These are phyloP conservation scores for Acanthamoeba lenticulata DNA, from an alignment of 208 protist genomes.

Conservation along the genomic window DNA sequence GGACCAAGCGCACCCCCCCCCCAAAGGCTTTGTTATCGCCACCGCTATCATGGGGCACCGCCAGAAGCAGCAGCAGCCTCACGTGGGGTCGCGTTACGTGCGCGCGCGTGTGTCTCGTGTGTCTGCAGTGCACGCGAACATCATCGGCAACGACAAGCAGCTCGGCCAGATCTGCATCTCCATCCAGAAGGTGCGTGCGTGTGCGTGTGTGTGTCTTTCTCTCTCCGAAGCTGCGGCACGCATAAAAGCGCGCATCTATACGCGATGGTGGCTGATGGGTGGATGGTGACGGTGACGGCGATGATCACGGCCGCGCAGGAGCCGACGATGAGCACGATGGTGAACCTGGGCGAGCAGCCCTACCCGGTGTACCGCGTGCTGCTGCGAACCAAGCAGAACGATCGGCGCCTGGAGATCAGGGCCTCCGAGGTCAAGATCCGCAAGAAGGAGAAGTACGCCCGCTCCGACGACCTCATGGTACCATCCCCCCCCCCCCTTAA, in stretches of 20 bases:
- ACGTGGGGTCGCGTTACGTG: background rate
- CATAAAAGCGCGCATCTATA: too few relatives aligned
- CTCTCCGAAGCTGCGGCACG: too few relatives aligned
- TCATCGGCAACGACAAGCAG: constrained; percentile 56
- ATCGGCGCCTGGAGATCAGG: constrained; percentile 27
- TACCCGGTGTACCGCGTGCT: constrained; percentile 42
- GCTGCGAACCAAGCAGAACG: constrained; percentile 31
- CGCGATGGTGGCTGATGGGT: too few relatives aligned
- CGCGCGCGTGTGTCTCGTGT: background rate
- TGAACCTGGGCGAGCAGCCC: constrained; percentile 20
- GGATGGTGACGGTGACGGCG: background rate
- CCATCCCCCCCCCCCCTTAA: background rate
- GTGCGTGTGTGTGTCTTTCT: background rate
- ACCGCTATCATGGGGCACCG: too few relatives aligned
- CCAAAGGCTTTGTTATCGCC: too few relatives aligned
- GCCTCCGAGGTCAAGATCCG: background rate
- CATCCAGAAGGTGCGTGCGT: background rate
- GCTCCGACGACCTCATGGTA: constrained; percentile 31
- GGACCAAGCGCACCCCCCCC: too few relatives aligned
- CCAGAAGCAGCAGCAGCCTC: background rate
- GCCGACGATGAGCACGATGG: constrained; percentile 13
- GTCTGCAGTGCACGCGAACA: constrained; percentile 46
- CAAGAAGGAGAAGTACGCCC: constrained; percentile 36
- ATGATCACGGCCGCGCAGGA: background rate
- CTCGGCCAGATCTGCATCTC: constrained; percentile 41